Conservation (phyloP, 2,329 filamentous ascomycete genomes). For the Paraphaeosphaeria sporulosa region DNA sequence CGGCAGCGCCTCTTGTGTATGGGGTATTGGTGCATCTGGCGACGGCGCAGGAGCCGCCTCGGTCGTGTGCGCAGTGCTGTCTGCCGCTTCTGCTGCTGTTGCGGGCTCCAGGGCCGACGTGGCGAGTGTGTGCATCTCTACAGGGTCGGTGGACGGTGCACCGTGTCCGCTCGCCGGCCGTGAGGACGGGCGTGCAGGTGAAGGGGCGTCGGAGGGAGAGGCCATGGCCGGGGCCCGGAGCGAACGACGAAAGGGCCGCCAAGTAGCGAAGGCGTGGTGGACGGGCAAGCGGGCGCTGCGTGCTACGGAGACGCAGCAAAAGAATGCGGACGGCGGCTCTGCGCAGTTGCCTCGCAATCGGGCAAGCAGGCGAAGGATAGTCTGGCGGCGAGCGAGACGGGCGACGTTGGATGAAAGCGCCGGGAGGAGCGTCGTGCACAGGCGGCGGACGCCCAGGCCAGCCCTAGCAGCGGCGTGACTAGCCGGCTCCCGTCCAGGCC, state of each 20-base stretch:
- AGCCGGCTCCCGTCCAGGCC: background rate
- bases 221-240: constrained; percentile 39
- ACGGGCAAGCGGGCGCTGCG: constrained; percentile 4
- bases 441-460: background rate
- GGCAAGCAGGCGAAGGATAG: background rate
- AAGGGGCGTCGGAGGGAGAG: constrained; percentile 36
- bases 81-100: constrained; percentile 16
- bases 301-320: background rate
- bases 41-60: constrained; percentile 27
- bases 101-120: constrained; percentile 27
- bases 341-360: background rate
- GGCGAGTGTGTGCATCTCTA: constrained; percentile 45
- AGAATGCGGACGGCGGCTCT: background rate
- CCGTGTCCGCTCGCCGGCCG: constrained; percentile 33
- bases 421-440: constrained; percentile 11
- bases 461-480: background rate
- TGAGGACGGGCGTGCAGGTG: constrained; percentile 32
- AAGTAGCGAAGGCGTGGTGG: constrained; percentile 21
- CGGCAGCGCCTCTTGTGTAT: constrained; percentile 20
- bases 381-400: constrained; percentile 14
- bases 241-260: constrained; percentile 25
- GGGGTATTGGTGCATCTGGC: constrained; percentile 20
- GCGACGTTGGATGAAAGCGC: constrained; percentile 12
- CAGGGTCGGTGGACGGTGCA: constrained; percentile 35
- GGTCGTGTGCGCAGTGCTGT: constrained; percentile 22